Conservation (phyloP, 495 filamentous ascomycete species). For the Darksidea phi region DNA sequence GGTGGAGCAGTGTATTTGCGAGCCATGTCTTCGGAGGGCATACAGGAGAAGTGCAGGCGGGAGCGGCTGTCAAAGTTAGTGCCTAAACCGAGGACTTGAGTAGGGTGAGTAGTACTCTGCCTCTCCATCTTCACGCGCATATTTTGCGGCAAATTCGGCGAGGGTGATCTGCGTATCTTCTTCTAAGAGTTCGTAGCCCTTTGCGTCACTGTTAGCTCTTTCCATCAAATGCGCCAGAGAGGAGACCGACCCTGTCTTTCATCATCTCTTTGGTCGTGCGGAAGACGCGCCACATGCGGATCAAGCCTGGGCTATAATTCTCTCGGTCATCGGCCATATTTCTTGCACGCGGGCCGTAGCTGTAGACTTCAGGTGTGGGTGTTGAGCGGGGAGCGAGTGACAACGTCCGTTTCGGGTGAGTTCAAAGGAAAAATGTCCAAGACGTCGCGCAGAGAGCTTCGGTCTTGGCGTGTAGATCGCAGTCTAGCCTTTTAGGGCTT, state of each 20-base stretch:
- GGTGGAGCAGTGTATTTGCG: constrained; percentile 71
- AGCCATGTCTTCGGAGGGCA: constrained; percentile 78
- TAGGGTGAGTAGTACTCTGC: constrained; percentile 55
- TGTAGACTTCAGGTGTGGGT: neutral
- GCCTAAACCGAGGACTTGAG: neutral
- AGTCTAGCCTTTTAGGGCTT: neutral
- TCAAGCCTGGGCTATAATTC: constrained; percentile 21
- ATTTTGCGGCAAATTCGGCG: constrained; percentile 67
- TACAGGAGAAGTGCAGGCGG: constrained; percentile 80
- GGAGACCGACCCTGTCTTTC: constrained; percentile 37
- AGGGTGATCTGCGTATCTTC: constrained; percentile 83
- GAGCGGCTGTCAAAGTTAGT: constrained; percentile 59
- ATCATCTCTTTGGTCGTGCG: constrained; percentile 44
- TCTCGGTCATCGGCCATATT: constrained; percentile 27
- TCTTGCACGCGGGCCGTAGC: neutral
- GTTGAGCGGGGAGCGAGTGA: neutral
- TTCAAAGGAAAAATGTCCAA: constrained; percentile 14
- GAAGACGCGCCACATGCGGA: constrained; percentile 40
- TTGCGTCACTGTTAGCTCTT: constrained; percentile 5
- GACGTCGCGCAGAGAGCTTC: neutral
- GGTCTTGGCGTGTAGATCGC: neutral
- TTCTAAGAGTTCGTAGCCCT: constrained; percentile 92
- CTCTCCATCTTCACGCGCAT: constrained; percentile 64
- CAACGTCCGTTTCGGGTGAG: no score
- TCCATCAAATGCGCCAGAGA: constrained; percentile 6